phyloP scores from a whole-genome alignment of 2,329 filamentous ascomycete species.

The Apiospora malaysiana region DNA sequence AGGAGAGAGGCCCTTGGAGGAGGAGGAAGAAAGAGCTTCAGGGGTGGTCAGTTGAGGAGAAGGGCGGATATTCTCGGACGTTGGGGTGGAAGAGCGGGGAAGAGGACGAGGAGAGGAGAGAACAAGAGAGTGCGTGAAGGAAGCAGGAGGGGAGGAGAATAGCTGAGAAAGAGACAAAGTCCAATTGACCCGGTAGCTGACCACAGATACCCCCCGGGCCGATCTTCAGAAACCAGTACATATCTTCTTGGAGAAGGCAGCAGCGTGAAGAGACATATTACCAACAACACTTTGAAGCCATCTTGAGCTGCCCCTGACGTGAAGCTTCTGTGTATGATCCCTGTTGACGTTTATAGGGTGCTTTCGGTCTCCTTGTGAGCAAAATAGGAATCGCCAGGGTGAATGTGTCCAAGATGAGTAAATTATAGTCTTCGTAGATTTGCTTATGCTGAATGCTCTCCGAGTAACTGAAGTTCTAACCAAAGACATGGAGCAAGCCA shows the following conservation, averaged over 20 bases:
- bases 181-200: neutral
- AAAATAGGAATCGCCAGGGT: no score
- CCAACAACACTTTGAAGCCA: neutral
- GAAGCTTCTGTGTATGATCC: no score
- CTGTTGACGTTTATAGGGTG: no score
- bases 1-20: neutral
- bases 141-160: neutral
- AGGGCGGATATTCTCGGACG: neutral
- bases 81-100: neutral
- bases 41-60: neutral
- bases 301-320: no score
- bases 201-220: slow-evolving; percentile 1
- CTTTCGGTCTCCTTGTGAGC: no score
- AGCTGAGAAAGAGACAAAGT: neutral
- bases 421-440: no score
- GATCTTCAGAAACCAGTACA: slow-evolving; percentile 7
- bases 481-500: no score
- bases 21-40: no score
- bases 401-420: no score
- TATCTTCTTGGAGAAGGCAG: slow-evolving; percentile 7
- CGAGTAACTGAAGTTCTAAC: no score
- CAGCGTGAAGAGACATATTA: neutral
- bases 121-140: neutral
- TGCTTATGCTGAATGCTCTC: no score
- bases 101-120: neutral